phyloP scores from a whole-genome alignment of 345 rosid genomes.

The Adansonia digitata region DNA sequence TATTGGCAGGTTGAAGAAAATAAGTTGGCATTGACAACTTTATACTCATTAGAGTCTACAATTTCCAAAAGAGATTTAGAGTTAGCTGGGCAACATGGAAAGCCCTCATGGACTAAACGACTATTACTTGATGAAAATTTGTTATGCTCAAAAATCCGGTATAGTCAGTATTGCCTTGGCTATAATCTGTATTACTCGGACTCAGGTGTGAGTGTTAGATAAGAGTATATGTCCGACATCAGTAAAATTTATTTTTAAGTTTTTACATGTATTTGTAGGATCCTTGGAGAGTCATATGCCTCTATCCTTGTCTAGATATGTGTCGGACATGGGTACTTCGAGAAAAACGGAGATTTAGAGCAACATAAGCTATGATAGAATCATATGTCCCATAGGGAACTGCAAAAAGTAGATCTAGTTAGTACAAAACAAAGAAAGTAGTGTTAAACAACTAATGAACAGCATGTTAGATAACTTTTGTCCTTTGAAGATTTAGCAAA shows the following conservation, averaged over 20 bases:
- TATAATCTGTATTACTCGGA: no score
- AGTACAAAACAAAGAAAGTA: neutral
- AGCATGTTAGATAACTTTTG: no score
- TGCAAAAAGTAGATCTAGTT: neutral
- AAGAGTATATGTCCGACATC: no score
- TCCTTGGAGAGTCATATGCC: no score
- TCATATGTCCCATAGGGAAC: neutral
- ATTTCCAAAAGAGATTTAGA: slow-evolving; percentile 67
- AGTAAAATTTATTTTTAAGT: no score
- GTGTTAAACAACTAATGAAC: neutral
- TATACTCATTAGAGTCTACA: slow-evolving; percentile 63
- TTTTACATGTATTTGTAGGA: no score
- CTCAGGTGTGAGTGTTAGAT: no score
- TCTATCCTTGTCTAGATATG: no score
- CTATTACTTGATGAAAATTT: slow-evolving; percentile 42
- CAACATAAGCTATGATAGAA: neutral
- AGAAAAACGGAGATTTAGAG: no score
- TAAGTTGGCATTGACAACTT: slow-evolving; percentile 54
- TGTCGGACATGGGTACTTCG: no score
- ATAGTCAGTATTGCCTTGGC: neutral
- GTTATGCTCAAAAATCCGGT: slow-evolving; percentile 79
- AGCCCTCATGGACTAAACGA: slow-evolving; percentile 74
- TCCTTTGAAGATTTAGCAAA: no score
- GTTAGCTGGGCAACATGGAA: slow-evolving; percentile 45
- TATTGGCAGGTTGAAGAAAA: slow-evolving; percentile 43